Conservation (phyloP, 495 filamentous ascomycete species). For the Parmelia sp. region DNA sequence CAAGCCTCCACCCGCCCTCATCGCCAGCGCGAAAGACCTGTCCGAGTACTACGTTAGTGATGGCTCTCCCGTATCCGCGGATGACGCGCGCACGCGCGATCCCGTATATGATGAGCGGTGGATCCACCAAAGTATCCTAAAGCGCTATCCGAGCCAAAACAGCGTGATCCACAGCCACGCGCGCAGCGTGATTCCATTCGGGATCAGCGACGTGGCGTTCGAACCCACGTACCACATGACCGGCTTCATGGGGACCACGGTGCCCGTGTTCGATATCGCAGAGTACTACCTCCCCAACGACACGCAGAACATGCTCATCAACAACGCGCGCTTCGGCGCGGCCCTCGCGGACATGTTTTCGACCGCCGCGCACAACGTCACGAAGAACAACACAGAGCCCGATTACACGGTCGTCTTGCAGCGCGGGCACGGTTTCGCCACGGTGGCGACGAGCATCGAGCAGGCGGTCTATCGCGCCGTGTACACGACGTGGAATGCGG, state of each 20-base stretch:
- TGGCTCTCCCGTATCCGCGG: neutral
- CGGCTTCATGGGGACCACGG: constrained; percentile 1
- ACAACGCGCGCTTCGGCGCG: constrained; percentile 30
- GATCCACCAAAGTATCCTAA: neutral
- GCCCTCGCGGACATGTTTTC: constrained; percentile 29
- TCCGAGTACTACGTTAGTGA: neutral
- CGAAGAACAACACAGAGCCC: constrained; percentile 1
- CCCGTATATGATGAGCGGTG: neutral
- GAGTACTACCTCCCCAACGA: constrained; percentile 28
- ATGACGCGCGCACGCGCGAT: neutral
- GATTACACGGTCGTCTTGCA: constrained; percentile 40
- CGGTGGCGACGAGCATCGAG: constrained; percentile 36
- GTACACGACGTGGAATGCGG: constrained; percentile 32
- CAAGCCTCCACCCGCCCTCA: neutral
- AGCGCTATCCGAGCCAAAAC: neutral
- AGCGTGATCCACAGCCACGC: neutral
- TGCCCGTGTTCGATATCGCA: constrained; percentile 36
- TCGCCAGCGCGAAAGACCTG: neutral
- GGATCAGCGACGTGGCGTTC: neutral
- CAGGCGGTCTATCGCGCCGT: constrained; percentile 38
- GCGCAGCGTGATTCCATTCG: neutral
- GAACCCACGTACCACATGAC: neutral
- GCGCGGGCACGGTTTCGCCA: constrained; percentile 45
- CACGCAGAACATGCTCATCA: constrained; percentile 40
- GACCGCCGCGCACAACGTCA: neutral